Percentiles rank a stretch among this genome's conserved stretches.
phyloP scores from a whole-genome alignment of 2,329 filamentous ascomycete species.

The Botrytis elliptica region DNA sequence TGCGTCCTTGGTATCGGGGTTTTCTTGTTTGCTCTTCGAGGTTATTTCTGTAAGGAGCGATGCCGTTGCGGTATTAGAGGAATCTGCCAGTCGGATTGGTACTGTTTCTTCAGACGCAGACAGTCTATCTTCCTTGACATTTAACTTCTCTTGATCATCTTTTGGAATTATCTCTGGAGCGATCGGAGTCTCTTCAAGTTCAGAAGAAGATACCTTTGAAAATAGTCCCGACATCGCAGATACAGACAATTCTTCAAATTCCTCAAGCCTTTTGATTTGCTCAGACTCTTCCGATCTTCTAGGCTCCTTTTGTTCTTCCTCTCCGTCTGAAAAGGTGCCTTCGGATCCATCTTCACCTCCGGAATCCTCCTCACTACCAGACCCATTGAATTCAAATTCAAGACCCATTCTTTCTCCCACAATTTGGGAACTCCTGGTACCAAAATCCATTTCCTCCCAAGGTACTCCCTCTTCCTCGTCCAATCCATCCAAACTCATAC shows the following conservation, averaged over 20 bases:
- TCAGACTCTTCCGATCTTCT: too few relatives aligned
- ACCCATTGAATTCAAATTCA: background rate
- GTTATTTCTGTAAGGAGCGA: background rate
- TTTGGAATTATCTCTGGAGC: background rate
- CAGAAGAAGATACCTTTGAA: too few relatives aligned
- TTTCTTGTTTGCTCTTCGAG: background rate
- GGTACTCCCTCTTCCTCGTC: background rate
- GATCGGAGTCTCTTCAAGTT: background rate
- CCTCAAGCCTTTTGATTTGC: too few relatives aligned
- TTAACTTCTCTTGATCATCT: background rate
- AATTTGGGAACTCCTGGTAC: background rate
- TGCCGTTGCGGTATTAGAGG: background rate
- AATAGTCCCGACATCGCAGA: background rate
- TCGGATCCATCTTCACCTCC: background rate
- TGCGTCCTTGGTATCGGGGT: fast-evolving
- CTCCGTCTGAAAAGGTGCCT: background rate
- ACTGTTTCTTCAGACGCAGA: background rate
- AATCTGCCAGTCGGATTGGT: background rate
- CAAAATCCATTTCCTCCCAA: background rate
- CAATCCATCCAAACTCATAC: background rate
- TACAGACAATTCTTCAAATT: background rate
- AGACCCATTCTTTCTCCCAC: background rate
- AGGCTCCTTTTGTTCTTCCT: background rate
- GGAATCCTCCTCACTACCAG: background rate
- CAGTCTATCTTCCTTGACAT: background rate